phyloP scores from a whole-genome alignment of 2,329 filamentous ascomycete species.

The Scleromitrula shiraiana region DNA sequence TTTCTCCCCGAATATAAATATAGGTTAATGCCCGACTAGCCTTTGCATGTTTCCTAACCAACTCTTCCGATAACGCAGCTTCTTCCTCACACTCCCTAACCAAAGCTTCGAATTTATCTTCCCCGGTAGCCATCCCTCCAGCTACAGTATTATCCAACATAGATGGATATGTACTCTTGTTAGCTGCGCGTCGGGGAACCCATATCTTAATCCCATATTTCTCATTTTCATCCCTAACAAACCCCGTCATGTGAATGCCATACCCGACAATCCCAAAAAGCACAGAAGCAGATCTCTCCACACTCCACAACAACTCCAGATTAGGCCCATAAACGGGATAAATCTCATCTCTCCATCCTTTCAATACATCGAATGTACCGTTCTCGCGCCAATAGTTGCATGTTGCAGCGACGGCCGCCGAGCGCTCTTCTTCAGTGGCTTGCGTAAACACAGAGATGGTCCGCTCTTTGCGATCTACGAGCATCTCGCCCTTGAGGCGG shows the following conservation, averaged over 20 bases:
- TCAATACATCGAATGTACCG: slow-evolving; percentile 65
- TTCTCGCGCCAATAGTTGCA: slow-evolving; percentile 60
- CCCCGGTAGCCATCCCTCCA: slow-evolving; percentile 70
- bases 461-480: slow-evolving; percentile 49
- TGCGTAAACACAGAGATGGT: slow-evolving; percentile 55
- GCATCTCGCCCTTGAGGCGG: slow-evolving; percentile 48
- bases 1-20: slow-evolving; percentile 67
- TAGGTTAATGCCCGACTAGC: slow-evolving; percentile 71
- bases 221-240: slow-evolving; percentile 42
- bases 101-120: slow-evolving; percentile 72
- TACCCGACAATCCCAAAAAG: slow-evolving; percentile 72
- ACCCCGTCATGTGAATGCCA: slow-evolving; percentile 76
- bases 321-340: slow-evolving; percentile 67
- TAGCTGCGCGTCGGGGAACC: slow-evolving; percentile 68
- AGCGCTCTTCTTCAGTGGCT: slow-evolving; percentile 55
- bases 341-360: slow-evolving; percentile 71
- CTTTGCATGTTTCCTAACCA: slow-evolving; percentile 55
- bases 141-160: slow-evolving; percentile 85
- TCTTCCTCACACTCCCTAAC: slow-evolving; percentile 86
- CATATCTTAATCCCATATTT: slow-evolving; percentile 64
- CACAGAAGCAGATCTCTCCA: slow-evolving; percentile 68
- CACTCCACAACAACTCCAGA: slow-evolving; percentile 58
- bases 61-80: slow-evolving; percentile 63
- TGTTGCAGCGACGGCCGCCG: slow-evolving; percentile 45
- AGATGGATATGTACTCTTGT: slow-evolving; percentile 81